These are phyloP conservation scores for Williopsis jadinii DNA, from an alignment of 1,139 yeast genomes.

Conservation along the genomic window DNA sequence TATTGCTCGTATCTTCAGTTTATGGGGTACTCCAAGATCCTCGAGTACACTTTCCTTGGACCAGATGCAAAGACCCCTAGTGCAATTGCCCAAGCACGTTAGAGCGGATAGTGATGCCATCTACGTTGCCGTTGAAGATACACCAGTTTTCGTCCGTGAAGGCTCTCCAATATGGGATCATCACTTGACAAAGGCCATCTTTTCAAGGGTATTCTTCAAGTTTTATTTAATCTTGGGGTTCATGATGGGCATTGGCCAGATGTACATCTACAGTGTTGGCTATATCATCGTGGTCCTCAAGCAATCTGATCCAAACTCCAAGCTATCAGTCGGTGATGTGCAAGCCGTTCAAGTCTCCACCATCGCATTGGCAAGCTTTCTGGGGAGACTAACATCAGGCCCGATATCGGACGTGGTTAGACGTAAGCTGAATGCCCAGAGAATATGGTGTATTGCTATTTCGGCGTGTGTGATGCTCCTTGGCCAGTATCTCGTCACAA, in stretches of 20 bases:
- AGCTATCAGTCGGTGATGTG: constrained; percentile 32
- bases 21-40: constrained; percentile 23
- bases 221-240: constrained; percentile 52
- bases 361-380: constrained; percentile 46
- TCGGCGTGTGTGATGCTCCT: constrained; percentile 47
- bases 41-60: constrained; percentile 16
- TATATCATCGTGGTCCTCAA: constrained; percentile 62
- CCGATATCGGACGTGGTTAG: constrained; percentile 48
- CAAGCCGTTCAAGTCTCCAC: constrained; percentile 55
- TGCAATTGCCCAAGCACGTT: constrained; percentile 3
- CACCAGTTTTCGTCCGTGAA: constrained; percentile 21
- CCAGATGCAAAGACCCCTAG: constrained; percentile 7
- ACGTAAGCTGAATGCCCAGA: constrained; percentile 42
- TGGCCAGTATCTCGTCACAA: constrained; percentile 30
- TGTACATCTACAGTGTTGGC: constrained; percentile 58
- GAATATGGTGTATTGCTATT: constrained; percentile 60
- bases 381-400: constrained; percentile 48
- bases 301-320: constrained; percentile 53
- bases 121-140: constrained; percentile 23
- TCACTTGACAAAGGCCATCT: constrained; percentile 16
- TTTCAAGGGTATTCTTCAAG: constrained; percentile 31
- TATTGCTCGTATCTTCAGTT: constrained; percentile 15
- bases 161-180: constrained; percentile 22
- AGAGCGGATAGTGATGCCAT: constrained; percentile 17
- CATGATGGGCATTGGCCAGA: constrained; percentile 55